Conservation (phyloP, 768 basidiomycete species). For the Collybia nuda region DNA sequence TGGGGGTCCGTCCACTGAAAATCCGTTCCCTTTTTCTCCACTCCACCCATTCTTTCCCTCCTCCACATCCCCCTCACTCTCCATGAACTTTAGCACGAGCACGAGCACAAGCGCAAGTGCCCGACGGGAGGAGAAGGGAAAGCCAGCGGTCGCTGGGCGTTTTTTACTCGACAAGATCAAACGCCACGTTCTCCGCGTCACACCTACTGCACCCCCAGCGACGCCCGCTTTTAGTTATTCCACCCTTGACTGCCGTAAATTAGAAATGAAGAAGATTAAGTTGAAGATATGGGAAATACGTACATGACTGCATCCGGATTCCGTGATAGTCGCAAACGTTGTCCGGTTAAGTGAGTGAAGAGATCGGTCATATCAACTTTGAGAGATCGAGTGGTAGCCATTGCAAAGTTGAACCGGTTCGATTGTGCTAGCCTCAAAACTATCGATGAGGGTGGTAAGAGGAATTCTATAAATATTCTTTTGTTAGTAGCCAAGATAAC, state of each 20-base stretch:
- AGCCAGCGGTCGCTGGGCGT: too few relatives aligned
- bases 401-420: slow-evolving; percentile 77
- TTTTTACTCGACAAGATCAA: too few relatives aligned
- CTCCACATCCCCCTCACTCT: too few relatives aligned
- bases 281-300: neutral
- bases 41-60: too few relatives aligned
- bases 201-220: too few relatives aligned
- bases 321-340: slow-evolving; percentile 76
- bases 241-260: slow-evolving; percentile 49
- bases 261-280: slow-evolving; percentile 8
- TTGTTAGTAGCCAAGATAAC: slow-evolving; percentile 4
- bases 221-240: too few relatives aligned
- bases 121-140: too few relatives aligned
- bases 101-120: too few relatives aligned
- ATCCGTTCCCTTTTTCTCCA: neutral
- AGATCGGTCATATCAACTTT: slow-evolving; percentile 86
- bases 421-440: slow-evolving; percentile 77
- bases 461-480: slow-evolving; percentile 37
- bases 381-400: slow-evolving; percentile 72
- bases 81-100: too few relatives aligned
- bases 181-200: too few relatives aligned
- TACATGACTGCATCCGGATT: slow-evolving; percentile 61
- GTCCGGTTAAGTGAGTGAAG: slow-evolving; percentile 72
- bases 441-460: slow-evolving; percentile 60
- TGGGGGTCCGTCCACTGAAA: neutral